Evolutionary conservation across 2,329 filamentous ascomycete genomes (phyloP).

Genomic region (Mycosphaerella sp.): DNA sequence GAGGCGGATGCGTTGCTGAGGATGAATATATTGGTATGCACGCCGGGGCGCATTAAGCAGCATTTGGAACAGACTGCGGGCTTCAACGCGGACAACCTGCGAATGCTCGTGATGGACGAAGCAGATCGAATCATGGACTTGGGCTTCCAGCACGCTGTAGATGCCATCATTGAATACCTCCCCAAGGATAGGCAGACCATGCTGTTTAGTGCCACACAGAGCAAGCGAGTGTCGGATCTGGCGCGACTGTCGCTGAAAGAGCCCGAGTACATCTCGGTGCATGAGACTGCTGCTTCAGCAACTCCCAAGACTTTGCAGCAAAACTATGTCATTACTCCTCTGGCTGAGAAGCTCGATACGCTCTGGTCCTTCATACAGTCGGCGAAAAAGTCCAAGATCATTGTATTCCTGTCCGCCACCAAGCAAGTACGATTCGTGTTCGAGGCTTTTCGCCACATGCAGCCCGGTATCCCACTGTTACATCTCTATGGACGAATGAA

Average conservation of each 20-base stretch:
- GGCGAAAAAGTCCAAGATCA: slow-evolving; percentile 87
- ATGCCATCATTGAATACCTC: slow-evolving; percentile 87
- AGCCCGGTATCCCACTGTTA: slow-evolving; percentile 86
- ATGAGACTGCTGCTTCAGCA: slow-evolving; percentile 70
- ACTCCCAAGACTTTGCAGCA: slow-evolving; percentile 83
- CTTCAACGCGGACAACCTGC: slow-evolving; percentile 82
- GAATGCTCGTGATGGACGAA: slow-evolving; percentile 90
- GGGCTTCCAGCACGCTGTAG: slow-evolving; percentile 86
- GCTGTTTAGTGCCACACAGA: slow-evolving; percentile 94
- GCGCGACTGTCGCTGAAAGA: slow-evolving; percentile 81
- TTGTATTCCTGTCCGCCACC: slow-evolving; percentile 90
- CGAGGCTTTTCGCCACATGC: slow-evolving; percentile 84
- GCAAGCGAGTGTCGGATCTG: slow-evolving; percentile 85
- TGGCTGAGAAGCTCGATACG: slow-evolving; percentile 84
- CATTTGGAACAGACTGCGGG: slow-evolving; percentile 90
- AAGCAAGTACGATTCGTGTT: slow-evolving; percentile 97
- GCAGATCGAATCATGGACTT: slow-evolving; percentile 96
- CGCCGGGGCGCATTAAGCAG: slow-evolving; percentile 88
- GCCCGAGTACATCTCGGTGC: slow-evolving; percentile 91
- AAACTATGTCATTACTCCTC: slow-evolving; percentile 78
- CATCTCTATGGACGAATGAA: slow-evolving; percentile 94
- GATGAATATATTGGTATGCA: slow-evolving; percentile 98
- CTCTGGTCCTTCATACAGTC: slow-evolving; percentile 87
- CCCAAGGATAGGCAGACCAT: slow-evolving; percentile 82
- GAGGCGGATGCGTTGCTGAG: slow-evolving; percentile 75